Evolutionary conservation across 2,329 filamentous ascomycete species (phyloP), one percentile per base, ranked within the genome.

Genomic region (Waltergamsia citrina): DNA sequence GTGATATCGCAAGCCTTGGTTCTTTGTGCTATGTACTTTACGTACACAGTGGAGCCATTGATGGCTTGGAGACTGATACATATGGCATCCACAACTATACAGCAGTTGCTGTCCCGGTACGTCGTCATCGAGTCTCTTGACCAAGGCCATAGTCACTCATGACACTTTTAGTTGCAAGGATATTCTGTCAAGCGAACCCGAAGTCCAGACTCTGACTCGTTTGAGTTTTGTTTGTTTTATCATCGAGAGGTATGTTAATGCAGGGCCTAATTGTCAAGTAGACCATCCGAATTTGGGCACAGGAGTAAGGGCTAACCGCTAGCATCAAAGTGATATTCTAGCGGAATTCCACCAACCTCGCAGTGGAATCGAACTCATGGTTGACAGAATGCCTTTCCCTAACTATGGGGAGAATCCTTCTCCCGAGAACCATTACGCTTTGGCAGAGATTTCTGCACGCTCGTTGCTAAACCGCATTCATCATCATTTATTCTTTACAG

Each of bases 151-250:
- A 7, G 11, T 30, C n/a, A 30, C 17, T 5, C 17, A 12, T 30
- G 11, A n/a, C n/a, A n/a, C n/a, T n/a, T 16, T 12, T 6, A 36
- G 34, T 4, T 36, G 28, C 18, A 36, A 36, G 16, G 21, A 36
- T 32, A 35, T 33, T 9, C 35, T 37, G 29, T 37, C 36, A 7
- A 34, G 25, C 11, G 29, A 41, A 20, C 28, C 33, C 6, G 30
- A 42, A 22, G 35, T 40, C 28, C 37, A 43, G 24, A 39, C 41
- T 7, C 15, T 48, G 10, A 45, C 40, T 2, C 43, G 47, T 7
- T 32, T 50, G 14, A 45, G 46, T 34, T 50, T 46, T 46, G 38
- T 41, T 4, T 48, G 44, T 25, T 49, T 49, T 22, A 36, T 46
- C 4, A 40, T 50, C 11, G 47, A 50, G 38, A 44, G 46, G 45